Evolutionary conservation across 129 eudicot genomes (phyloP).

Genomic region (Tanacetum coccineum): DNA sequence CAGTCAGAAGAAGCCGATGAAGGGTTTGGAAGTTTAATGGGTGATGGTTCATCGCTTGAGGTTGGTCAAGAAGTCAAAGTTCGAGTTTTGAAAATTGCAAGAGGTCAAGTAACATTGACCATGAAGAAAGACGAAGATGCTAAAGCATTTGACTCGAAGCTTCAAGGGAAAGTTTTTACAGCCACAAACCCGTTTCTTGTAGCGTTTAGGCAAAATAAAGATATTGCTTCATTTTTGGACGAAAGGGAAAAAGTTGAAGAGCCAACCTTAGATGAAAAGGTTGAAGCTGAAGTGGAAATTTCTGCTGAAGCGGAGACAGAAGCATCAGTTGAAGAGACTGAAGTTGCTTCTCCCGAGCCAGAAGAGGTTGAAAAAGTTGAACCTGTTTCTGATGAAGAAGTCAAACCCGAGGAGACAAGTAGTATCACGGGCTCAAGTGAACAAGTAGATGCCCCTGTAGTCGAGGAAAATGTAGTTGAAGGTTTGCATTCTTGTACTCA

Average conservation of each 20-base stretch:
- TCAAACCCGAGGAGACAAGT: constrained; percentile 20
- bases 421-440: constrained; percentile 32
- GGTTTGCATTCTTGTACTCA: constrained; percentile 33
- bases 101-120: constrained; percentile 81
- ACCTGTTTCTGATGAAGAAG: constrained; percentile 18
- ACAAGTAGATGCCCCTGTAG: constrained; percentile 32
- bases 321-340: constrained; percentile 32
- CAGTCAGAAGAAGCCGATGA: constrained; percentile 72
- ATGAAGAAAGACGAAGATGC: constrained; percentile 68
- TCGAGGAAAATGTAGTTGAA: constrained; percentile 26
- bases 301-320: constrained; percentile 27
- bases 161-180: constrained; percentile 48
- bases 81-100: constrained; percentile 65
- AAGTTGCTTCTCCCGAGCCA: constrained; percentile 4
- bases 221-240: constrained; percentile 68
- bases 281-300: constrained; percentile 15
- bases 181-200: constrained; percentile 78
- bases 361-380: constrained; percentile 17
- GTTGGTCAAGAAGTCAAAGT: constrained; percentile 85
- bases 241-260: constrained; percentile 49
- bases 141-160: constrained; percentile 41
- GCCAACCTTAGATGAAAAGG: constrained; percentile 5
- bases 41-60: constrained; percentile 54
- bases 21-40: constrained; percentile 57
- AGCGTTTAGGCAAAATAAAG: constrained; percentile 73